Evolutionary conservation across 1,284 basidiomycete species (phyloP), one percentile per base, ranked within the genome.

Genomic region (Ceratobasidium papillatum): DNA sequence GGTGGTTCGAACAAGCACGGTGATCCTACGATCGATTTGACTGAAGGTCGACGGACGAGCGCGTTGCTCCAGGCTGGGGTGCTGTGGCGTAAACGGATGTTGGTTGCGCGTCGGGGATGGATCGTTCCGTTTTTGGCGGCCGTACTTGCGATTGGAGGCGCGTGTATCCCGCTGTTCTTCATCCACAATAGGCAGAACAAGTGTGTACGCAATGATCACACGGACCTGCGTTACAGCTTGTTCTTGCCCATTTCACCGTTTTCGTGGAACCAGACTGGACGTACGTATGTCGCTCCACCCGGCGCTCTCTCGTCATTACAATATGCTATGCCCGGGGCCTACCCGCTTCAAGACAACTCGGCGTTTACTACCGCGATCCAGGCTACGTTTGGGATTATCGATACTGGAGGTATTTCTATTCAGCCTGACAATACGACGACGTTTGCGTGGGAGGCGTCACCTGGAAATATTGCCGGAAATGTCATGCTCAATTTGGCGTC

Each of bases 51-150:
- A 22, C 51, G 47, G 38, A 69, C 65, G 32, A 69, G 65, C 32
- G 85, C 87, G 1, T 82, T 89, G 65, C 81, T 82, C 4, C 90
- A 92, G 78, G 88, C 90, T 0, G 80, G 87, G 62, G 92, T 91
- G 0, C 91, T 94, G 76, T 89, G 92, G 81, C 82, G 88, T 77
- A 94, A 94, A 80, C 88, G 93, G 0, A 78, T 84, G 27, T 82
- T 93, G 27, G 86, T 94, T 63, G 82, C 87, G 1, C 86, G 88
- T 5, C 85, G 90, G 49, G 89, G 88, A 77, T 94, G 91, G 90
- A 80, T 94, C 14, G 85, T 89, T 0, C 90, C 90, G 0, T 74
- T 89, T 2, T 84, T 93, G 5, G 84, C 88, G 0, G 82, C 92
- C 11, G 77, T 89, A 12, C 82, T 92, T 36, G 91, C 89, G 1